These are phyloP conservation scores for Leishmania tropica DNA, from an alignment of 208 protist genomes.

Conservation along the genomic window DNA sequence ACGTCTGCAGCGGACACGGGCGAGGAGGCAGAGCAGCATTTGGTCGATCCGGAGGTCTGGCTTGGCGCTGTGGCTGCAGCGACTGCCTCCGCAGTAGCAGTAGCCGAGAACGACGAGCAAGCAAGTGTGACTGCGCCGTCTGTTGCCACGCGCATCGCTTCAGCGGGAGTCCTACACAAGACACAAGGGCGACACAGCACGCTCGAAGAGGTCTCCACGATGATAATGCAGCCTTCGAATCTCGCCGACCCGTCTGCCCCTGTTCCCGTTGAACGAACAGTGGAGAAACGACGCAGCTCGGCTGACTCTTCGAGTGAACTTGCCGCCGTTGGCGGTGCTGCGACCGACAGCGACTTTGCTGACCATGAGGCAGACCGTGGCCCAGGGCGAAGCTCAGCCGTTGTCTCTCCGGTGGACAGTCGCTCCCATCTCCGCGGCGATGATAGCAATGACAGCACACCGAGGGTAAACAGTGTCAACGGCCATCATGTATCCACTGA, in stretches of 20 bases:
- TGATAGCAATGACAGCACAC: background rate
- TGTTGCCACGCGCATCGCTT: background rate
- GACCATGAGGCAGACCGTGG: background rate
- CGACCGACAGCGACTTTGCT: background rate
- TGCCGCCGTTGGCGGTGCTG: background rate
- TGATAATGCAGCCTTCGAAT: background rate
- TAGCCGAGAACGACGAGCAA: background rate
- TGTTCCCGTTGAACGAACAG: background rate
- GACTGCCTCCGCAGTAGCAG: background rate
- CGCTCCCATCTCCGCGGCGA: background rate
- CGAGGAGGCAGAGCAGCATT: background rate
- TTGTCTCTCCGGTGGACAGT: background rate
- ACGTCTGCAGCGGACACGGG: too few relatives aligned
- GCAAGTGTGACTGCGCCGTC: background rate
- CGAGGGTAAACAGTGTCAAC: background rate
- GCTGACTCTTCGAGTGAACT: background rate
- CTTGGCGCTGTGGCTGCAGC: conserved; percentile 27
- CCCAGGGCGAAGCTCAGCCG: too few relatives aligned
- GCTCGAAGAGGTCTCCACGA: background rate
- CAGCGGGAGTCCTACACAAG: background rate
- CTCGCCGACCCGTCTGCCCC: background rate
- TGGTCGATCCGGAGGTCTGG: conserved; percentile 30
- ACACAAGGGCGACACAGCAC: background rate
- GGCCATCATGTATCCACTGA: background rate
- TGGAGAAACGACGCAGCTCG: background rate